Percentiles rank a stretch among this genome's conserved stretches.
Conservation (phyloP, 306 rosid genomes). For the Quercus gilva region DNA sequence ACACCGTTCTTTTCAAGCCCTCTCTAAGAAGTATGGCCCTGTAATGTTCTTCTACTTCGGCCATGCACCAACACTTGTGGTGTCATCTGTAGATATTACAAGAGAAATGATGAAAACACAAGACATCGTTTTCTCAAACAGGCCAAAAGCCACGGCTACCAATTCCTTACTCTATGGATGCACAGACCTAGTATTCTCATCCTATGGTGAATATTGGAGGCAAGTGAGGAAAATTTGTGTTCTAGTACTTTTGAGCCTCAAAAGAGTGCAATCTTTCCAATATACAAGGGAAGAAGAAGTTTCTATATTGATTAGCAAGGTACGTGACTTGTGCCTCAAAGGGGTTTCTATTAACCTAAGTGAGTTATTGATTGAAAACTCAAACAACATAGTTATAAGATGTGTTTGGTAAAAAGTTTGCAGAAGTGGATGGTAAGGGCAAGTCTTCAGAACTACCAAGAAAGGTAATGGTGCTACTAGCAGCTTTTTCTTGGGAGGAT, state of each 20-base stretch:
- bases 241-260: not conserved
- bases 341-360: not conserved
- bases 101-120: conserved; percentile 25
- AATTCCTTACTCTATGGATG: conserved; percentile 14
- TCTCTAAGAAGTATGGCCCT: not conserved
- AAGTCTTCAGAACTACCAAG: not conserved
- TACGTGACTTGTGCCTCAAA: not conserved
- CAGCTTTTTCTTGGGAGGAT: not conserved
- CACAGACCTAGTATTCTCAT: not conserved
- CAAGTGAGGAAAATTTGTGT: not conserved
- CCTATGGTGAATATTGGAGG: conserved; percentile 24
- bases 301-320: not conserved
- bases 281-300: conserved; percentile 6
- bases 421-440: not conserved
- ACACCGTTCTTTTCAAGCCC: conserved; percentile 13
- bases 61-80: conserved; percentile 8
- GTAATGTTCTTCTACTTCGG: conserved; percentile 2
- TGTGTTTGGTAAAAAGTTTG: conserved; percentile 1
- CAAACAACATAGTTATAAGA: not conserved
- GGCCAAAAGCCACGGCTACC: conserved; percentile 7
- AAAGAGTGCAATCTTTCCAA: not conserved
- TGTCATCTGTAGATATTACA: conserved; percentile 24
- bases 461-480: not conserved
- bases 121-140: conserved; percentile 11
- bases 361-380: not conserved